Conservation (phyloP, 305 asterid species). For the Stenogyne calaminthoides region DNA sequence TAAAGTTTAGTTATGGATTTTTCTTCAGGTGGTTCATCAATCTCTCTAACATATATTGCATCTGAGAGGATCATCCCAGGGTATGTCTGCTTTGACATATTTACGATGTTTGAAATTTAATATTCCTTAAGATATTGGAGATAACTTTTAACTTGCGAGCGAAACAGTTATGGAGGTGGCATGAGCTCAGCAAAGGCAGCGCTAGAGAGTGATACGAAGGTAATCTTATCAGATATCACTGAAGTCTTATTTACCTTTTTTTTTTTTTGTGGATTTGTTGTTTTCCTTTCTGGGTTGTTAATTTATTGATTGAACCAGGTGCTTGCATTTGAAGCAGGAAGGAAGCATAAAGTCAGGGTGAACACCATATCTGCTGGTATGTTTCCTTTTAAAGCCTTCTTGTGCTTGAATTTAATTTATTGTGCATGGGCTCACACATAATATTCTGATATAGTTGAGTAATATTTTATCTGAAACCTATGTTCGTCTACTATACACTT, state of each 20-base stretch:
- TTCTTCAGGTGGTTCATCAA: constrained; percentile 73
- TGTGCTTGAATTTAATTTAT: background rate
- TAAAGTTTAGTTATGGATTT: constrained; percentile 21
- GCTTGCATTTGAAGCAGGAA: constrained; percentile 90
- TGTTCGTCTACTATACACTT: background rate
- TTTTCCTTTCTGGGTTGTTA: background rate
- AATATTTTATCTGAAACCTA: background rate
- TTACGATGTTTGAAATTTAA: constrained; percentile 21
- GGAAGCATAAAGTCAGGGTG: constrained; percentile 81
- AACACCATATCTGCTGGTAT: constrained; percentile 93
- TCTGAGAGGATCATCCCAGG: constrained; percentile 92
- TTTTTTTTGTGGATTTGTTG: background rate
- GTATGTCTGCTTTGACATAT: constrained; percentile 35
- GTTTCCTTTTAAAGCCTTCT: constrained; percentile 12
- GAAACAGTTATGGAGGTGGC: constrained; percentile 81
- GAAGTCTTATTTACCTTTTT: constrained; percentile 10
- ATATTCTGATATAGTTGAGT: background rate
- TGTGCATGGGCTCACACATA: background rate
- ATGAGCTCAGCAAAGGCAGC: constrained; percentile 97
- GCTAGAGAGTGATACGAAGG: constrained; percentile 85
- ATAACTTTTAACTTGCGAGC: constrained; percentile 20
- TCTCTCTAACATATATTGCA: constrained; percentile 86
- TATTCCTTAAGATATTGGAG: background rate
- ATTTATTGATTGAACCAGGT: constrained; percentile 48
- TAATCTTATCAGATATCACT: constrained; percentile 29